Evolutionary conservation across 192 early-diverging fungal species (phyloP).

Genomic region (Entrophospora sp.): DNA sequence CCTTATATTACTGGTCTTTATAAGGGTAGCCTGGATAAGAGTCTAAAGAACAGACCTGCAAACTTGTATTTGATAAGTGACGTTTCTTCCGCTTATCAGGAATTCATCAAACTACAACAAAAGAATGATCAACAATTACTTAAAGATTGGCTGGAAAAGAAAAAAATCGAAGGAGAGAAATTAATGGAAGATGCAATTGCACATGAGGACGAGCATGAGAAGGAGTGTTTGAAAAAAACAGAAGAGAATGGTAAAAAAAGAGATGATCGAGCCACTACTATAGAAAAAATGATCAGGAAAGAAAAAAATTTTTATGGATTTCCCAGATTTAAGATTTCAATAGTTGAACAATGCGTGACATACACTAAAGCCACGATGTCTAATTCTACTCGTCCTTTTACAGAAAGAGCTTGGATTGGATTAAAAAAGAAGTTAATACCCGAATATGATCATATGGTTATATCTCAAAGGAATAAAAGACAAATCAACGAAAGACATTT

Average conservation of each 20-base stretch:
- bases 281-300: background rate
- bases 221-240: background rate
- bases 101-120: background rate
- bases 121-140: too few species aligned
- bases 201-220: background rate
- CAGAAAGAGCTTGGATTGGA: constrained; percentile 8
- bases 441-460: background rate
- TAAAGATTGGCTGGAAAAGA: background rate
- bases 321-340: constrained; percentile 3
- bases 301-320: constrained; percentile 5
- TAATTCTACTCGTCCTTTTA: background rate
- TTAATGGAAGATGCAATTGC: constrained; percentile 1
- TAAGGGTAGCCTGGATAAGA: background rate
- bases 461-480: background rate
- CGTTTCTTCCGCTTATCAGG: background rate
- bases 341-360: constrained; percentile 4
- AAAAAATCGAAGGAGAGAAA: background rate
- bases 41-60: background rate
- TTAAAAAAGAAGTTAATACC: constrained; percentile 11
- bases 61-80: background rate
- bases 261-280: background rate
- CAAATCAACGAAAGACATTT: background rate
- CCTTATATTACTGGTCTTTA: background rate
- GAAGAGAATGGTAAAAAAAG: background rate
- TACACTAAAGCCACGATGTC: constrained; percentile 11